These are phyloP conservation scores for Sporisorium exsertum DNA, from an alignment of 1,284 basidiomycete species.

Conservation along the genomic window DNA sequence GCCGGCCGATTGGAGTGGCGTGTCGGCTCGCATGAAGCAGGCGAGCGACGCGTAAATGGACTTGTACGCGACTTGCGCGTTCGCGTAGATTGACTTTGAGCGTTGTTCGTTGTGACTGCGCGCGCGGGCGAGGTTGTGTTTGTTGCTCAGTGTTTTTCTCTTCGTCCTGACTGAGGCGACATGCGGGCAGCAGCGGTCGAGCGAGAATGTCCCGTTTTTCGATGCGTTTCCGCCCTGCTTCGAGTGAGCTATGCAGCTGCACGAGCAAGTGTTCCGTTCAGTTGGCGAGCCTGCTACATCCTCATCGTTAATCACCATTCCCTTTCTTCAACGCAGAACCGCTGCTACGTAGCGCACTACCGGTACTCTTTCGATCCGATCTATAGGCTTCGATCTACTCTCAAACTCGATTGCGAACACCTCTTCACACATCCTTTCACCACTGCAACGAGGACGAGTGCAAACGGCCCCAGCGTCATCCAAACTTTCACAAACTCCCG, in stretches of 20 bases:
- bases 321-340: neutral
- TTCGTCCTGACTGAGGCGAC: neutral
- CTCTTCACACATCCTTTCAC: neutral
- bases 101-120: neutral
- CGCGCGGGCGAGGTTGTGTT: slow-evolving; percentile 12
- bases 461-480: slow-evolving; percentile 13
- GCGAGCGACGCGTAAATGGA: slow-evolving; percentile 36
- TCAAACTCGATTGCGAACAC: neutral
- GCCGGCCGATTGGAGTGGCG: slow-evolving; percentile 2
- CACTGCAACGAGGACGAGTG: neutral
- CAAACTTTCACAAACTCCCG: neutral
- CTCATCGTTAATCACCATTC: neutral
- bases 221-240: neutral
- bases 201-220: too few relatives aligned
- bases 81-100: slow-evolving; percentile 31
- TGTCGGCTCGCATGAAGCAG: neutral
- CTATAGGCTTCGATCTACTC: too few relatives aligned
- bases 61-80: slow-evolving; percentile 15
- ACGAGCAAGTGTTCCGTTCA: neutral
- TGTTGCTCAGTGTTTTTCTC: slow-evolving; percentile 33
- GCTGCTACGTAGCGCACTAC: neutral
- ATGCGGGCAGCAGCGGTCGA: too few relatives aligned
- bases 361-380: neutral
- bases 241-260: neutral
- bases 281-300: slow-evolving; percentile 1